Evolutionary conservation across 2,329 filamentous ascomycete genomes (phyloP).

Genomic region (Tolypocladium ophioglossoides): DNA sequence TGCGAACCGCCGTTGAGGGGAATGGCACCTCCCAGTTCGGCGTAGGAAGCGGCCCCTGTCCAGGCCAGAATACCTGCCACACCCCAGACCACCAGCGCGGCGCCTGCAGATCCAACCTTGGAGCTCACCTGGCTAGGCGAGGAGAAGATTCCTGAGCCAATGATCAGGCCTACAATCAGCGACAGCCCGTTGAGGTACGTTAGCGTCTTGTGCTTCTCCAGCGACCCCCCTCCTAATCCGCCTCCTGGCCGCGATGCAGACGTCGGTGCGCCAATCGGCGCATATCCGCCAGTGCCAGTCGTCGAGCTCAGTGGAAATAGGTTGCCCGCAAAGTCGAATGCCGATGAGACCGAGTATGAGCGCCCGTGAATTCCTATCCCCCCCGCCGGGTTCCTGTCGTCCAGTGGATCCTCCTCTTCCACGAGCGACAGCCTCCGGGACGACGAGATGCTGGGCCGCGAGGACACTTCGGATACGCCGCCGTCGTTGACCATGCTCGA

Average conservation of each 20-base stretch:
- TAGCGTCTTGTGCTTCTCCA: constrained; percentile 92
- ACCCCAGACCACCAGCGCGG: constrained; percentile 81
- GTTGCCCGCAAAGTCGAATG: constrained; percentile 90
- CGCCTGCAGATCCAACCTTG: constrained; percentile 84
- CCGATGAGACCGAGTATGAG: constrained; percentile 82
- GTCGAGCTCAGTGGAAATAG: constrained; percentile 88
- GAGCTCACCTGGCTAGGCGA: constrained; percentile 87
- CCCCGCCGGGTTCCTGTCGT: constrained; percentile 40
- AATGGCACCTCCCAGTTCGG: constrained; percentile 90
- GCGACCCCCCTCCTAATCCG: constrained; percentile 59
- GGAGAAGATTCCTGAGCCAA: constrained; percentile 93
- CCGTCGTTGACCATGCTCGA: constrained; percentile 49
- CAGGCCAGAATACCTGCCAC: constrained; percentile 88
- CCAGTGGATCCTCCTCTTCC: constrained; percentile 71
- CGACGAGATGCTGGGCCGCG: constrained; percentile 80
- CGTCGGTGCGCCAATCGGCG: constrained; percentile 70
- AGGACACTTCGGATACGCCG: constrained; percentile 54
- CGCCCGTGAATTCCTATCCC: constrained; percentile 32
- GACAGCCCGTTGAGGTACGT: constrained; percentile 92
- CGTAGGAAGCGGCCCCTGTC: constrained; percentile 92
- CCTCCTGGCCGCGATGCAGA: constrained; percentile 35
- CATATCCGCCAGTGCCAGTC: constrained; percentile 60
- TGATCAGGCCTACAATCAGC: constrained; percentile 84
- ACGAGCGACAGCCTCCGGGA: constrained; percentile 76
- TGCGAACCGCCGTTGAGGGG: constrained; percentile 91